These are phyloP conservation scores for Blastobotrys illinoisensis DNA, from an alignment of 1,139 yeast genomes.

Conservation along the genomic window DNA sequence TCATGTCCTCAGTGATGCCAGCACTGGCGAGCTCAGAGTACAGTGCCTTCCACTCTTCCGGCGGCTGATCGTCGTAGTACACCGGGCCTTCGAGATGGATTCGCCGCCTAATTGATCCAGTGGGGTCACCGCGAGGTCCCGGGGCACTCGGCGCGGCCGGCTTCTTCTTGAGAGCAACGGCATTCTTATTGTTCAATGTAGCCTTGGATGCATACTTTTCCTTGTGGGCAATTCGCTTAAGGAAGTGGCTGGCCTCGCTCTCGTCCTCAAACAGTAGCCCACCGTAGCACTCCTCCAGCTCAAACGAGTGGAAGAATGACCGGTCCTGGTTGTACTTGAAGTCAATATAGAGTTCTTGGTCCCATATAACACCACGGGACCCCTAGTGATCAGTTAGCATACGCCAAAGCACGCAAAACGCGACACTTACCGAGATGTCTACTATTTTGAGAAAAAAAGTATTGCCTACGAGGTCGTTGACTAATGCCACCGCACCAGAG, in stretches of 20 bases:
- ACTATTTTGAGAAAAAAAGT: constrained; percentile 86
- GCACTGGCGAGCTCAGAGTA: constrained; percentile 69
- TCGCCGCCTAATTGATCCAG: constrained; percentile 43
- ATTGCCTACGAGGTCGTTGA: constrained; percentile 91
- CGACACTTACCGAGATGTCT: constrained; percentile 46
- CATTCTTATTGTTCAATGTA: constrained; percentile 79
- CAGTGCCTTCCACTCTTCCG: constrained; percentile 78
- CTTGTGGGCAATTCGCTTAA: constrained; percentile 66
- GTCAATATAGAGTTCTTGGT: constrained; percentile 85
- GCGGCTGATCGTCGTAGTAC: constrained; percentile 75
- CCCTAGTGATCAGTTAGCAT: constrained; percentile 38
- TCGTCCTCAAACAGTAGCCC: constrained; percentile 89
- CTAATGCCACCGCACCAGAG: constrained; percentile 79
- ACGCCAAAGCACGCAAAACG: not conserved
- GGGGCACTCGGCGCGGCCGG: constrained; percentile 37
- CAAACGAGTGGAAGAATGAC: constrained; percentile 90
- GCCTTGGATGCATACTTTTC: constrained; percentile 82
- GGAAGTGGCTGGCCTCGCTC: constrained; percentile 79
- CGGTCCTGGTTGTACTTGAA: constrained; percentile 91
- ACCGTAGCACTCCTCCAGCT: constrained; percentile 83
- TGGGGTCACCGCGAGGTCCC: constrained; percentile 69
- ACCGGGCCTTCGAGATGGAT: constrained; percentile 49
- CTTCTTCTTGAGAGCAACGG: constrained; percentile 60
- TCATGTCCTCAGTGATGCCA: constrained; percentile 85
- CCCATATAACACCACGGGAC: constrained; percentile 88